Conservation (phyloP, 257 asterid species). For the Verbascum thapsus region DNA sequence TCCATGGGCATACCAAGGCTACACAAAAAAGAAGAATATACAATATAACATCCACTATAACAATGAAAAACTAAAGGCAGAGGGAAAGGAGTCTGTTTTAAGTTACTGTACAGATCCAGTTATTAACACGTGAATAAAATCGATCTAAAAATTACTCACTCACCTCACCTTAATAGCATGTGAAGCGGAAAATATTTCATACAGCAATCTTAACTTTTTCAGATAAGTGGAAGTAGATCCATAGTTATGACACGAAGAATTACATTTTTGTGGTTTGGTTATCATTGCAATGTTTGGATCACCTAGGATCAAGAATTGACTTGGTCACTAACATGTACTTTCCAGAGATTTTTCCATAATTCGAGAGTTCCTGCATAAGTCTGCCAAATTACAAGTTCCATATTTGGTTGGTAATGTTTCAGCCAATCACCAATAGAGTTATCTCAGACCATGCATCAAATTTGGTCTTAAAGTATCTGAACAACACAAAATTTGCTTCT, state of each 20-base stretch:
- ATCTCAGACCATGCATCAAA: not conserved
- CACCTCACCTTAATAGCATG: not conserved
- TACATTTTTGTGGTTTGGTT: not conserved
- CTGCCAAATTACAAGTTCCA: conserved; percentile 8
- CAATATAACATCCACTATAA: conserved; percentile 14
- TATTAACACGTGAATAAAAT: conserved; percentile 17
- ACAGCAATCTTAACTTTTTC: not conserved
- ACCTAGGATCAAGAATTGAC: not conserved
- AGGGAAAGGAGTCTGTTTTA: not conserved
- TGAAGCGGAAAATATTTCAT: conserved; percentile 1
- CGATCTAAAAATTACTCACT: not conserved
- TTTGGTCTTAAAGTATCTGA: not conserved
- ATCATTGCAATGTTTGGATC: not conserved
- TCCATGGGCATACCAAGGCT: conserved; percentile 99
- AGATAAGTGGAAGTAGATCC: conserved; percentile 11
- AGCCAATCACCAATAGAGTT: not conserved
- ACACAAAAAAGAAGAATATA: conserved; percentile 16
- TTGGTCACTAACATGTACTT: not conserved
- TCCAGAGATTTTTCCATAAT: conserved; percentile 3
- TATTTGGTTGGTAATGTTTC: conserved; percentile 8
- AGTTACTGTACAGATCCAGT: not conserved
- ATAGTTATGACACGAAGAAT: not conserved
- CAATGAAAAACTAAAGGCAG: conserved; percentile 12
- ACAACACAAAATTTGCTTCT: conserved; percentile 4
- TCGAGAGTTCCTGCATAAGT: not conserved